These are phyloP conservation scores for Cordyceps cicadae DNA, from an alignment of 2,329 filamentous ascomycete genomes.

Conservation along the genomic window DNA sequence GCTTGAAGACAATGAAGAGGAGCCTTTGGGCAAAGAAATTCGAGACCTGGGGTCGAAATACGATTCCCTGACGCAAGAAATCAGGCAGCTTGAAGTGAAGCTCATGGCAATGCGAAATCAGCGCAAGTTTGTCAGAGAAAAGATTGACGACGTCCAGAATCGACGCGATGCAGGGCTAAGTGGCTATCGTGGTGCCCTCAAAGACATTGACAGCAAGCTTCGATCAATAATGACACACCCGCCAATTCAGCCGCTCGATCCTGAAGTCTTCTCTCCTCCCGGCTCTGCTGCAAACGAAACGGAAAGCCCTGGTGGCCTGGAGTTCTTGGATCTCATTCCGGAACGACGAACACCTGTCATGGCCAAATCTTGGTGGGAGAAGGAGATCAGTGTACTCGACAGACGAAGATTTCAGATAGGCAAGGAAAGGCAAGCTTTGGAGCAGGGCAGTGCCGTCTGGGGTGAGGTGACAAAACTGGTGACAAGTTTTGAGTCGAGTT, in stretches of 20 bases:
- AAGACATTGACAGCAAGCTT: slow-evolving; percentile 57
- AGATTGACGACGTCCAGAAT: slow-evolving; percentile 56
- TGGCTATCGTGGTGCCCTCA: slow-evolving; percentile 60
- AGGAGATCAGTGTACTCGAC: slow-evolving; percentile 50
- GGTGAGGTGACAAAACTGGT: slow-evolving; percentile 51
- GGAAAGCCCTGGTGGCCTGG: slow-evolving; percentile 30
- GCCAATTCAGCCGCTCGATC: slow-evolving; percentile 44
- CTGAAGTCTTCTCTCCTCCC: slow-evolving; percentile 26
- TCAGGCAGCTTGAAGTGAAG: slow-evolving; percentile 56
- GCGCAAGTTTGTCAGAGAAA: slow-evolving; percentile 49
- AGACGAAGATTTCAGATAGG: slow-evolving; percentile 48
- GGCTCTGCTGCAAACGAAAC: slow-evolving; percentile 12
- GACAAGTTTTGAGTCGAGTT: slow-evolving; percentile 54
- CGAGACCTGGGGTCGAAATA: slow-evolving; percentile 49
- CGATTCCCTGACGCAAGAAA: slow-evolving; percentile 49
- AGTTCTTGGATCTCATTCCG: slow-evolving; percentile 53
- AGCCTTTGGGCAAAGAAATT: slow-evolving; percentile 53
- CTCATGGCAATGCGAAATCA: slow-evolving; percentile 52
- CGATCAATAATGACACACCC: slow-evolving; percentile 50
- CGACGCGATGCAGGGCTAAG: slow-evolving; percentile 62
- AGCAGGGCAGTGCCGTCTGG: slow-evolving; percentile 62
- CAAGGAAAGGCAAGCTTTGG: slow-evolving; percentile 55
- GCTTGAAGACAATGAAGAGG: slow-evolving; percentile 48
- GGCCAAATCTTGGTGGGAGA: slow-evolving; percentile 63
- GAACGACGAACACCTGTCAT: slow-evolving; percentile 61